A percentile compares a stretch with the other conserved stretches of the same genome.
Evolutionary conservation across 2,329 filamentous ascomycete genomes (phyloP).

Genomic region (Fusarium sororula): DNA sequence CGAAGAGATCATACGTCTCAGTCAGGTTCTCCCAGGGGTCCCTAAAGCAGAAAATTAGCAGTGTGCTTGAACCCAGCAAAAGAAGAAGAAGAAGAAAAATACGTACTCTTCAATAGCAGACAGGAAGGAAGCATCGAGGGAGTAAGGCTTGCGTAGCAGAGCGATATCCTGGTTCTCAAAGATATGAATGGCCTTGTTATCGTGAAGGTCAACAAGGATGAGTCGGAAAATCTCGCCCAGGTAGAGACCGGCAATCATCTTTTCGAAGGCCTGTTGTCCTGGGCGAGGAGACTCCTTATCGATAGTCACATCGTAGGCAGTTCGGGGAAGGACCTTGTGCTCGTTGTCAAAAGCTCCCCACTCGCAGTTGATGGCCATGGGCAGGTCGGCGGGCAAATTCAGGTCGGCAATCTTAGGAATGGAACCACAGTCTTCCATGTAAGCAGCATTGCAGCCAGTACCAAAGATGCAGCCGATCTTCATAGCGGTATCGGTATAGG

Average conservation of each 20-base stretch:
- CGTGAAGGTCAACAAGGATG: slow-evolving; percentile 84
- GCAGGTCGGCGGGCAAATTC: slow-evolving; percentile 83
- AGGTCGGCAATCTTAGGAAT: slow-evolving; percentile 94
- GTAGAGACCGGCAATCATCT: slow-evolving; percentile 96
- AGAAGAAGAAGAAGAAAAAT: too few relatives aligned
- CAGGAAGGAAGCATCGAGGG: slow-evolving; percentile 91
- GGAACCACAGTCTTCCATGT: slow-evolving; percentile 92
- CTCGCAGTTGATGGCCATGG: slow-evolving; percentile 97
- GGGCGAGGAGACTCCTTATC: slow-evolving; percentile 92
- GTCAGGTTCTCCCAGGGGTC: slow-evolving; percentile 96
- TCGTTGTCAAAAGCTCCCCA: slow-evolving; percentile 98
- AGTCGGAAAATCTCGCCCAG: slow-evolving; percentile 94
- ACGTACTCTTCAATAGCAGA: slow-evolving; percentile 88
- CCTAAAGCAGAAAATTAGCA: slow-evolving; percentile 53
- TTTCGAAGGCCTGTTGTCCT: slow-evolving; percentile 95
- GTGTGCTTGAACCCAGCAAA: not conserved
- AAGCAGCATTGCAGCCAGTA: slow-evolving; percentile 97
- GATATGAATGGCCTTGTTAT: slow-evolving; percentile 77
- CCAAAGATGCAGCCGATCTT: slow-evolving; percentile 98
- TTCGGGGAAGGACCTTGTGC: slow-evolving; percentile 85
- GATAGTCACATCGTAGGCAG: slow-evolving; percentile 85
- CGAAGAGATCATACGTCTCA: slow-evolving; percentile 86
- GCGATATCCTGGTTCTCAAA: slow-evolving; percentile 86
- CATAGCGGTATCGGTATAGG: slow-evolving; percentile 94
- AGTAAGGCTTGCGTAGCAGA: slow-evolving; percentile 85